A percentile compares a stretch with the other conserved stretches of the same genome.
phyloP scores from a whole-genome alignment of 768 basidiomycete species.

The Auriscalpium vulgare region DNA sequence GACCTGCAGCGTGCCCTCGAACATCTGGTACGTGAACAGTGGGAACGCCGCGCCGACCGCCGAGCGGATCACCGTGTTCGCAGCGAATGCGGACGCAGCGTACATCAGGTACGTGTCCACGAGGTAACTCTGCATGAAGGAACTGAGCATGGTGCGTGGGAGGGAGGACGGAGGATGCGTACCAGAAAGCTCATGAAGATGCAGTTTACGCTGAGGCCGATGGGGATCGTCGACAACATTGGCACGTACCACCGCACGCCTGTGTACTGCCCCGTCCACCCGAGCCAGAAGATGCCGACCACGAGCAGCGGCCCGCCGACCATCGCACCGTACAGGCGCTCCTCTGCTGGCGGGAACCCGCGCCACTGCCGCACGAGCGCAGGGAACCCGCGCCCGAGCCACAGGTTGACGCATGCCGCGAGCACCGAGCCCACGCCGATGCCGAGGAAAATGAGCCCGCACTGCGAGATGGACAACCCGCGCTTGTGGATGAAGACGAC shows the following conservation, averaged over 20 bases:
- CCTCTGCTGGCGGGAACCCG: conserved; percentile 21
- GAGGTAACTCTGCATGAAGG: conserved; percentile 5
- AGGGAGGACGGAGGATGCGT: neutral
- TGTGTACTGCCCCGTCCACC: conserved; percentile 18
- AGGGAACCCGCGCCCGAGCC: conserved; percentile 13
- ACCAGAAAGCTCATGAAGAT: conserved; percentile 15
- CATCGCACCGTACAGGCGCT: conserved; percentile 14
- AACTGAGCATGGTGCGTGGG: neutral
- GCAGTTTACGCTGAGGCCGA: conserved; percentile 8
- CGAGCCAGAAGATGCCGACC: conserved; percentile 18
- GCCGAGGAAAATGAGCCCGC: conserved; percentile 6
- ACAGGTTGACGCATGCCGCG: neutral
- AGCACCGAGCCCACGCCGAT: conserved; percentile 3
- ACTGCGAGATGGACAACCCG: neutral
- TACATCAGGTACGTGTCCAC: conserved; percentile 13
- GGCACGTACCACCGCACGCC: conserved; percentile 14
- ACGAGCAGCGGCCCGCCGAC: conserved; percentile 15
- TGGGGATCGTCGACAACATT: conserved; percentile 7
- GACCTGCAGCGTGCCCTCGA: conserved; percentile 9
- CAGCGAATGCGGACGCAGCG: conserved; percentile 14
- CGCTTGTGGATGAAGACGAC: conserved; percentile 2
- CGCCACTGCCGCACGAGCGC: conserved; percentile 16
- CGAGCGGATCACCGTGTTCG: conserved; percentile 16
- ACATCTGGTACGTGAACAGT: conserved; percentile 23
- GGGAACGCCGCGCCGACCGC: conserved; percentile 18